These are phyloP conservation scores for Aureobasidium sp. DNA, from an alignment of 2,329 filamentous ascomycete genomes.

Conservation along the genomic window DNA sequence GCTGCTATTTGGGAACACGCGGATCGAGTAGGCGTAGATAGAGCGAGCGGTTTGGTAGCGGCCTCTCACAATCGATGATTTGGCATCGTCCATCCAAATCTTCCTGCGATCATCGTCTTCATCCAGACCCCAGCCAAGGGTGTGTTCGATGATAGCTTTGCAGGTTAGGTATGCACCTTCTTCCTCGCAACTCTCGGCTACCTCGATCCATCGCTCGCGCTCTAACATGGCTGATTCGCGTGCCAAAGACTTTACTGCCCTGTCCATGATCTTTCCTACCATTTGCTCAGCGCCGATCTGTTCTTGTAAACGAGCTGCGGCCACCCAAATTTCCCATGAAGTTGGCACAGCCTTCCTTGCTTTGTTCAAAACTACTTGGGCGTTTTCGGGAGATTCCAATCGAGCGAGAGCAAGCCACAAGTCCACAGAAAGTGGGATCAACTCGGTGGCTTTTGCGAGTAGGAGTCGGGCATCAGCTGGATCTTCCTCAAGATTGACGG, in stretches of 20 bases:
- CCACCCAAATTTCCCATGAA: conserved; percentile 94
- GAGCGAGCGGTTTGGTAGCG: conserved; percentile 86
- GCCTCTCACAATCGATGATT: conserved; percentile 69
- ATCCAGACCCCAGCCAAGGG: conserved; percentile 84
- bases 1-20: conserved; percentile 81
- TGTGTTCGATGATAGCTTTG: conserved; percentile 83
- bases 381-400: conserved; percentile 81
- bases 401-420: conserved; percentile 91
- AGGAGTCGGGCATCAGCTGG: conserved; percentile 79
- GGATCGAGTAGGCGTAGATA: conserved; percentile 85
- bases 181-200: conserved; percentile 90
- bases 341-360: conserved; percentile 90
- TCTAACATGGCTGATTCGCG: conserved; percentile 95
- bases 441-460: conserved; percentile 88
- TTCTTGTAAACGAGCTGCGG: conserved; percentile 79
- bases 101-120: conserved; percentile 96
- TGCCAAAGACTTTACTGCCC: conserved; percentile 78
- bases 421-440: conserved; percentile 89
- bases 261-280: conserved; percentile 82
- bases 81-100: conserved; percentile 92
- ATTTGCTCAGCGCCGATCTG: conserved; percentile 78
- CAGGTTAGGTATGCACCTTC: conserved; percentile 85
- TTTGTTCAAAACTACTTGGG: conserved; percentile 89
- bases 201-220: conserved; percentile 91
- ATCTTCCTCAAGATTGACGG: conserved; percentile 91